These are phyloP conservation scores for Cenchrus americanus DNA, from an alignment of 176 grass and related monocot species.

Conservation along the genomic window DNA sequence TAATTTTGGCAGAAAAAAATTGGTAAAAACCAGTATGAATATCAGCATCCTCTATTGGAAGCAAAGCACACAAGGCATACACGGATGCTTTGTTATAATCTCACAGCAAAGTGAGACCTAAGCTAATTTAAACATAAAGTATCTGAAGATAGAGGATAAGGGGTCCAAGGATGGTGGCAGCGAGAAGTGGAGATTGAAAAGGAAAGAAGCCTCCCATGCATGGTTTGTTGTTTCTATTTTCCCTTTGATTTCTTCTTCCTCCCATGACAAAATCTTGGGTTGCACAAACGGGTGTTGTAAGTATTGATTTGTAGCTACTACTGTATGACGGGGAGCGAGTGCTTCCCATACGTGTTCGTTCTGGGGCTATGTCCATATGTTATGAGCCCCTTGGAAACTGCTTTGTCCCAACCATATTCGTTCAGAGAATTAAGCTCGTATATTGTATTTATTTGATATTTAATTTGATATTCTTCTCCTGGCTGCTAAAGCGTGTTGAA, in stretches of 20 bases:
- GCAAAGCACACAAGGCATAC: slow-evolving; percentile 23
- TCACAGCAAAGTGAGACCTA: not conserved
- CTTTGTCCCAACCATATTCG: not conserved
- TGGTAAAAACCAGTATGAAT: slow-evolving; percentile 20
- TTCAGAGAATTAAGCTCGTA: slow-evolving; percentile 22
- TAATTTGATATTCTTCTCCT: slow-evolving; percentile 1
- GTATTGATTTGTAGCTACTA: slow-evolving; percentile 53
- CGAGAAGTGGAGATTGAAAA: not conserved
- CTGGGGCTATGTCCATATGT: slow-evolving; percentile 54
- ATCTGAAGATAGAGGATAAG: slow-evolving; percentile 33
- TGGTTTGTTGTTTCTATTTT: slow-evolving; percentile 34
- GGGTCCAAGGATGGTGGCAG: slow-evolving; percentile 19
- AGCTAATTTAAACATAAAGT: not conserved
- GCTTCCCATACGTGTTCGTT: slow-evolving; percentile 31
- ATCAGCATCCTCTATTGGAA: slow-evolving; percentile 31
- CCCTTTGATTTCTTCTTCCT: not conserved
- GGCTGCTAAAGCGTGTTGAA: slow-evolving; percentile 18
- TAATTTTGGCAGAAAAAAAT: slow-evolving; percentile 35
- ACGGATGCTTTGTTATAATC: slow-evolving; percentile 34
- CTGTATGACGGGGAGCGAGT: slow-evolving; percentile 33
- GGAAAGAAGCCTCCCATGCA: not conserved
- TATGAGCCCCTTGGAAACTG: slow-evolving; percentile 43
- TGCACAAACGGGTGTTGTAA: slow-evolving; percentile 46
- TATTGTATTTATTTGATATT: slow-evolving; percentile 55
- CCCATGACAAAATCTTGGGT: slow-evolving; percentile 12